These are phyloP conservation scores for Emmonsiellopsis sp. DNA, from an alignment of 2,329 filamentous ascomycete genomes.

Conservation along the genomic window DNA sequence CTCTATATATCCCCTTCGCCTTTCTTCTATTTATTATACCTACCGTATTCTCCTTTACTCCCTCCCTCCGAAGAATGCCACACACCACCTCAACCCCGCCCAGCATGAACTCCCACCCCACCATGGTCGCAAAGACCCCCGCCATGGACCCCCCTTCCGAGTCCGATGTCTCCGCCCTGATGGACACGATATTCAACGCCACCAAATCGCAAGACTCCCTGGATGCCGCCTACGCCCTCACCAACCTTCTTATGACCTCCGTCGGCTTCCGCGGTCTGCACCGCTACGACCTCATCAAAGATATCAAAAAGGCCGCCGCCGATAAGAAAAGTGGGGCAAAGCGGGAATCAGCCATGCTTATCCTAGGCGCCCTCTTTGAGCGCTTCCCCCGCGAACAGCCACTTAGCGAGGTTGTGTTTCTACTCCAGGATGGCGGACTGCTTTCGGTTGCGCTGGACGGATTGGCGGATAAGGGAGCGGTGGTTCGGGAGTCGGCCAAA, in stretches of 20 bases:
- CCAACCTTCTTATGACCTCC: constrained; percentile 54
- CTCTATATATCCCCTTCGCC: too few relatives aligned
- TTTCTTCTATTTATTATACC: too few relatives aligned
- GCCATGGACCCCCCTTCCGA: constrained; percentile 26
- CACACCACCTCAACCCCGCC: constrained; percentile 33
- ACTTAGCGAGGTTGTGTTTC: constrained; percentile 68
- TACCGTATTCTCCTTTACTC: too few relatives aligned
- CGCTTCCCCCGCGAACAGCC: constrained; percentile 69
- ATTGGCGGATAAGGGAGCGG: constrained; percentile 77
- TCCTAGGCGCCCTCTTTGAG: constrained; percentile 88
- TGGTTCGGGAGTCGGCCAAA: constrained; percentile 83
- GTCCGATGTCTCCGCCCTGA: constrained; percentile 55
- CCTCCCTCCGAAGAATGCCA: constrained; percentile 30
- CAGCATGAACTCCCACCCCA: constrained; percentile 33
- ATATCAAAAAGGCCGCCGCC: constrained; percentile 65
- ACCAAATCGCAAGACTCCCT: constrained; percentile 60
- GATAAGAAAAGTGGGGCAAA: constrained; percentile 88
- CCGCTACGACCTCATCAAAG: constrained; percentile 52
- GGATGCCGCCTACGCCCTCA: constrained; percentile 56
- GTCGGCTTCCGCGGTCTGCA: constrained; percentile 54
- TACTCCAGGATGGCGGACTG: constrained; percentile 70
- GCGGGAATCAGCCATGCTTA: constrained; percentile 88
- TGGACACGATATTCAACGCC: constrained; percentile 60
- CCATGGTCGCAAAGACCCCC: constrained; percentile 10
- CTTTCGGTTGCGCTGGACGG: constrained; percentile 69